Percentiles rank a stretch among this genome's conserved stretches.
These are phyloP conservation scores for Phytopythium vexans DNA, from an alignment of 352 stramenopile genomes.

Conservation along the genomic window DNA sequence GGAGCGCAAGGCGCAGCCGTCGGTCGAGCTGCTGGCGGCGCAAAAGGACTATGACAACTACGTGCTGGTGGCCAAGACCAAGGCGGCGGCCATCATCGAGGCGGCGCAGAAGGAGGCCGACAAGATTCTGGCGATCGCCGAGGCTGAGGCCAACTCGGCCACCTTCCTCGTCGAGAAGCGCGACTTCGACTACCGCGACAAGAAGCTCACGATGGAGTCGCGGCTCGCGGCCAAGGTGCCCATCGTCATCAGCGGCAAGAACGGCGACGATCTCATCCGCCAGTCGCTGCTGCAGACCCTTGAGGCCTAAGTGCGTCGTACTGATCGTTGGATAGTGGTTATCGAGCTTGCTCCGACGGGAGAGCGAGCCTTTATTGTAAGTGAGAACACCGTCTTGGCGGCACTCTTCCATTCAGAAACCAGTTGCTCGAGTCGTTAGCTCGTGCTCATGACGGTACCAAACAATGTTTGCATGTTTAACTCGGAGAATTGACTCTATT, in stretches of 20 bases:
- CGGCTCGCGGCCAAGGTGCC: constrained; percentile 50
- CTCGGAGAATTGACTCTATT: constrained; percentile 3
- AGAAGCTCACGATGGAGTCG: constrained; percentile 67
- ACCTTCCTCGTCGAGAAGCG: constrained; percentile 71
- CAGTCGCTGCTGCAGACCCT: constrained; percentile 50
- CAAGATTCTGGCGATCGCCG: constrained; percentile 48
- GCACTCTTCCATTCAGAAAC: too few species aligned
- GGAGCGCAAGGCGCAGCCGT: constrained; percentile 52
- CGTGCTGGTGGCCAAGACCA: constrained; percentile 56
- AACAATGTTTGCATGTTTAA: not conserved
- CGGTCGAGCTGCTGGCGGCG: constrained; percentile 53
- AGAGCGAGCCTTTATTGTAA: too few species aligned
- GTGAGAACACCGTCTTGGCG: too few species aligned
- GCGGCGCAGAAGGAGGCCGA: constrained; percentile 54
- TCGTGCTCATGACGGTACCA: too few species aligned
- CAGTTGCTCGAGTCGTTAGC: too few species aligned
- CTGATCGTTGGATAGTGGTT: too few species aligned
- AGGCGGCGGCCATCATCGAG: constrained; percentile 59
- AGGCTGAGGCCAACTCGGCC: constrained; percentile 59
- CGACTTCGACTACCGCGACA: constrained; percentile 70
- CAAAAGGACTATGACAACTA: constrained; percentile 67
- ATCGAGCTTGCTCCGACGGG: too few species aligned
- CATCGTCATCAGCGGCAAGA: constrained; percentile 82
- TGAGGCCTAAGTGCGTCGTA: too few species aligned
- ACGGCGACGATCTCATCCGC: constrained; percentile 78